phyloP scores from a whole-genome alignment of 2,329 filamentous ascomycete species.

The Paecilomyces dactylethromorphus region DNA sequence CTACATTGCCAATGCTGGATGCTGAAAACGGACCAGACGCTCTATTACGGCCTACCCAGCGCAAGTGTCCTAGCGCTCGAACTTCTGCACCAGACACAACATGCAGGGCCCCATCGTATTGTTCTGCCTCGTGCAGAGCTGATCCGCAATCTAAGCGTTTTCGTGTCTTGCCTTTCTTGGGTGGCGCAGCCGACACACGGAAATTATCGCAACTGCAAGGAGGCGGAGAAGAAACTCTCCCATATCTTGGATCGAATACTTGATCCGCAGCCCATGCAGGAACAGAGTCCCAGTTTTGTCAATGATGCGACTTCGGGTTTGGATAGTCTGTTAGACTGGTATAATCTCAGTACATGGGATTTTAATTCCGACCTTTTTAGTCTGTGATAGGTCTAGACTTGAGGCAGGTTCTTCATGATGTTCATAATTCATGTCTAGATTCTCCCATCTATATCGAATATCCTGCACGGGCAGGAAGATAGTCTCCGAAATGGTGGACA shows the following conservation, averaged over 20 bases:
- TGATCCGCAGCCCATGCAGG: conserved; percentile 25
- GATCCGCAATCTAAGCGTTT: conserved; percentile 28
- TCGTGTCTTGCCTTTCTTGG: conserved; percentile 22
- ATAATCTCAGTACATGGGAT: conserved; percentile 25
- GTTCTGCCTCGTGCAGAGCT: conserved; percentile 22
- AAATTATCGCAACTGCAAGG: conserved; percentile 28
- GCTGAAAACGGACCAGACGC: conserved; percentile 11
- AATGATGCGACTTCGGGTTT: conserved; percentile 23
- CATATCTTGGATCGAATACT: conserved; percentile 28
- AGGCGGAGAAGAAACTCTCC: conserved; percentile 29
- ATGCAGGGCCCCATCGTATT: conserved; percentile 16
- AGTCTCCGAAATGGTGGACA: not conserved
- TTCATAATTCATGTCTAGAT: not conserved
- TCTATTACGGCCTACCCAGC: conserved; percentile 26
- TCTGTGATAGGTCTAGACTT: not conserved
- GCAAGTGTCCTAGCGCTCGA: conserved; percentile 27
- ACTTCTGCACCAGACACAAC: conserved; percentile 25
- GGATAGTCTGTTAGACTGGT: conserved; percentile 27
- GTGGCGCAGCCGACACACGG: conserved; percentile 26
- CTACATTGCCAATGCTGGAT: not conserved
- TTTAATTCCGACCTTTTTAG: conserved; percentile 19
- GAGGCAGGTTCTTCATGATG: not conserved
- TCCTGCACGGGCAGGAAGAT: not conserved
- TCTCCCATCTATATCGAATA: not conserved
- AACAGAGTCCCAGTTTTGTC: conserved; percentile 14